Conservation (phyloP, 2,329 filamentous ascomycete genomes). For the Chaetomium sp. region DNA sequence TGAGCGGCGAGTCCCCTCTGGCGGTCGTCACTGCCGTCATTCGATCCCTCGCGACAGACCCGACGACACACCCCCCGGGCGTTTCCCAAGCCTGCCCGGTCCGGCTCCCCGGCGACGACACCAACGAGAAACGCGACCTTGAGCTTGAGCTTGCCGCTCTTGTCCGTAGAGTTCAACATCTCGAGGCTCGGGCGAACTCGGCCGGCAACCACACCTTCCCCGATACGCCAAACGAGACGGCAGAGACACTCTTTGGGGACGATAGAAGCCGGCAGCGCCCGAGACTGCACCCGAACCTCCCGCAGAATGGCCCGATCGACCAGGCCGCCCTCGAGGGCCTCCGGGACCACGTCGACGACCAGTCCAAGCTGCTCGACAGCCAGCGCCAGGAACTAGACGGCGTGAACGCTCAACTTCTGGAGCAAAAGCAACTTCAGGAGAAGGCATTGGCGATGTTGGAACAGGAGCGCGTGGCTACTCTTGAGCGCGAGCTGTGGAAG, state of each 20-base stretch:
- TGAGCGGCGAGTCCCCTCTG: constrained; percentile 28
- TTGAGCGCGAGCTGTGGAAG: constrained; percentile 92
- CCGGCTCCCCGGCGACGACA: constrained; percentile 70
- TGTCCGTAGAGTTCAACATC: constrained; percentile 67
- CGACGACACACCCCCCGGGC: constrained; percentile 19
- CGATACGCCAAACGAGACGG: constrained; percentile 73
- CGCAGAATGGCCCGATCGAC: constrained; percentile 22
- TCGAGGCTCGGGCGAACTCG: constrained; percentile 70
- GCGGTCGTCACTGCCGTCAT: constrained; percentile 28
- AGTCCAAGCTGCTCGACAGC: constrained; percentile 83
- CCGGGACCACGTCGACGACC: constrained; percentile 85
- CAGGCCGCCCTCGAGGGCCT: constrained; percentile 58
- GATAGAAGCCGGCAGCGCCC: constrained; percentile 38
- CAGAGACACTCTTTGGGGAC: constrained; percentile 57
- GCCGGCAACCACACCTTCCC: constrained; percentile 54
- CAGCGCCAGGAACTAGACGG: constrained; percentile 81
- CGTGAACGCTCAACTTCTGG: constrained; percentile 76
- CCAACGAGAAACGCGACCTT: constrained; percentile 67
- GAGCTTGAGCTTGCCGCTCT: constrained; percentile 80
- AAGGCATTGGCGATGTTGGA: constrained; percentile 76
- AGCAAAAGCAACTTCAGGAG: constrained; percentile 81
- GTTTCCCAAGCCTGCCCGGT: constrained; percentile 34
- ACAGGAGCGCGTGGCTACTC: constrained; percentile 75
- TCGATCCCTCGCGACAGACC: constrained; percentile 27
- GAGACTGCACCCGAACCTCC: constrained; percentile 22